A percentile compares a stretch with the other conserved stretches of the same genome.
These are phyloP conservation scores for Protea cynaroides DNA, from an alignment of 164 flowering plant genomes.

Conservation along the genomic window DNA sequence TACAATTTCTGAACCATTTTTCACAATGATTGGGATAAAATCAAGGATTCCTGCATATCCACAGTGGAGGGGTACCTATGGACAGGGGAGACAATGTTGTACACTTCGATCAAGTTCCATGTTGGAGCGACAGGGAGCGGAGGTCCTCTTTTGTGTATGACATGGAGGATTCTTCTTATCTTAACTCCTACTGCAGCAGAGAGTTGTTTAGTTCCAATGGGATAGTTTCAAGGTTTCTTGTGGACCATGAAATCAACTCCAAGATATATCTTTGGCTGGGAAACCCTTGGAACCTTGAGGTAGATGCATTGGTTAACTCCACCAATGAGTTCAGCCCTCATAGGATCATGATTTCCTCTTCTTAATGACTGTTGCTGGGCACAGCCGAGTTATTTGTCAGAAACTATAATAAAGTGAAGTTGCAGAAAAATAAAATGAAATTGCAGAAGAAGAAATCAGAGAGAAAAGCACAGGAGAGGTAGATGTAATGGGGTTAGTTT, in stretches of 20 bases:
- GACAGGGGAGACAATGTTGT: constrained; percentile 69
- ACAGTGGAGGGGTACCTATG: constrained; percentile 43
- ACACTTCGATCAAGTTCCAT: constrained; percentile 81
- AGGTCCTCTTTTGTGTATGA: constrained; percentile 44
- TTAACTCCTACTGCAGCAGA: constrained; percentile 44
- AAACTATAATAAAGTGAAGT: too few relatives aligned
- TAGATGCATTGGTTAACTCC: constrained; percentile 97
- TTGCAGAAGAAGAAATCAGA: too few relatives aligned
- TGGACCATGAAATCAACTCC: constrained; percentile 80
- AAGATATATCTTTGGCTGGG: constrained; percentile 97
- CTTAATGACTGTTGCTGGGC: too few relatives aligned
- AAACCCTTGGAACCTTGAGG: constrained; percentile 96
- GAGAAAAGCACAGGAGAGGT: too few relatives aligned
- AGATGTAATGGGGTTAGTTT: too few relatives aligned
- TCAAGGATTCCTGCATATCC: not conserved
- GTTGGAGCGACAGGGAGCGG: constrained; percentile 85
- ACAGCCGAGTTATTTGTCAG: too few relatives aligned
- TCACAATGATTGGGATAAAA: not conserved
- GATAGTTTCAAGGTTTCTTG: constrained; percentile 69
- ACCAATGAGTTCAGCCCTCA: constrained; percentile 74
- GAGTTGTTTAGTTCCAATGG: constrained; percentile 40
- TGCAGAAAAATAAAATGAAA: too few relatives aligned
- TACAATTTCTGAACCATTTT: not conserved
- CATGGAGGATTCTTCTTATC: constrained; percentile 50
- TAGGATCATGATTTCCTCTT: too few relatives aligned